Evolutionary conservation across 2,329 filamentous ascomycete genomes (phyloP), one percentile per base, ranked within the genome.

Genomic region (Monilinia aucupariae): DNA sequence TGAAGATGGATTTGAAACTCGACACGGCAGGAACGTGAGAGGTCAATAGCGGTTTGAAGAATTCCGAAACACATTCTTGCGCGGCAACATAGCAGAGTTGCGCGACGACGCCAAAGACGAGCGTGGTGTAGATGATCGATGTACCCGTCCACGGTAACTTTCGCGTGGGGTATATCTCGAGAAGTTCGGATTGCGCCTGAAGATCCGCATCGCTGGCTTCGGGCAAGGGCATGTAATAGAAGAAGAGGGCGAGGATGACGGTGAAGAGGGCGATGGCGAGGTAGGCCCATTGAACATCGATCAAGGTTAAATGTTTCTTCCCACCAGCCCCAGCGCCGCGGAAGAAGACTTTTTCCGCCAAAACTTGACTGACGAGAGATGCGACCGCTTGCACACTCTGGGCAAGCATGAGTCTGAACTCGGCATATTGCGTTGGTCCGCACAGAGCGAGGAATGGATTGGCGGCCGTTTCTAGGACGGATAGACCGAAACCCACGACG

Each of bases 241-340:
- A 87, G 71, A 88, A 84, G 4, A 88, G 76, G 0, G 85, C 89
- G 3, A 96, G 79, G 3, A 83, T 78, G 59, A 88, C 89, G 64
- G 88, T 90, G 62, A 92, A 86, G 30, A 88, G 79, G 0, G 89
- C 90, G 65, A 93, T 88, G 62, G 86, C 88, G n/a, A 94, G 81
- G 69, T 94, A 94, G 0, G 90, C 89, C 88, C 88, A 96, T 74
- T 94, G 91, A 1, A 93, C 88, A 65, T 88, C 85, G 66, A 89
- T 82, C 3, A 94, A 80, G 1, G 82, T 82, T 37, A 79, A 74
- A 2, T 79, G 71, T n/a, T 67, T 73, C 41, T 69, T 71, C 17
- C 39, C 27, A 3, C 41, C 37, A 54, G 47, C 32, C 15, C n/a
- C 12, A 10, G 89, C 80, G 15, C 80, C 77, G 34, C 79, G 81